A percentile compares a stretch with the other conserved stretches of the same genome.
phyloP scores from a whole-genome alignment of 371 early-diverging fungal genomes.

The Mucor circinelloides region DNA sequence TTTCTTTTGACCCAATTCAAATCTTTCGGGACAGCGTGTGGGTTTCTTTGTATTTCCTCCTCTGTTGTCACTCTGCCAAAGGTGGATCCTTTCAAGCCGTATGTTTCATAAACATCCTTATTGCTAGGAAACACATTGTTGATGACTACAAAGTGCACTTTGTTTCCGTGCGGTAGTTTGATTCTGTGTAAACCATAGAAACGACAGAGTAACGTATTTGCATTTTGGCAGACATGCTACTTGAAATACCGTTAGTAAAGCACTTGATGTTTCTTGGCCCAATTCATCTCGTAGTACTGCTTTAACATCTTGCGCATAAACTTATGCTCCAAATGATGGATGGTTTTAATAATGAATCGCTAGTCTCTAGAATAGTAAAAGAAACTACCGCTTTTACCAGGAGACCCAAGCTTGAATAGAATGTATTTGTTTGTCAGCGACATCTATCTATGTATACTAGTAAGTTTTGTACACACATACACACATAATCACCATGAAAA shows the following conservation, averaged over 20 bases:
- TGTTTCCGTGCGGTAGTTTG: conserved; percentile 87
- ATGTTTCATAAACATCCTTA: conserved; percentile 93
- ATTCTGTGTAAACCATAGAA: conserved; percentile 96
- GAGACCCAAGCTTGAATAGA: conserved; percentile 88
- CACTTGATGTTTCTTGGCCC: not conserved
- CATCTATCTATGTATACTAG: conserved; percentile 44
- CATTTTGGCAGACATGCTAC: conserved; percentile 86
- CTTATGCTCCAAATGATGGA: conserved; percentile 91
- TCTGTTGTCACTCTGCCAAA: conserved; percentile 47
- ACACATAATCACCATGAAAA: too few relatives aligned
- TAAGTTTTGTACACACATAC: not conserved
- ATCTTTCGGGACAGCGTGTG: conserved; percentile 90
- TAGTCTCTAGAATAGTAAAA: conserved; percentile 97
- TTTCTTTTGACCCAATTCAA: conserved; percentile 84
- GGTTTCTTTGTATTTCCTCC: conserved; percentile 73
- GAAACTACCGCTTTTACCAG: conserved; percentile 95
- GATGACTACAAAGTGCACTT: conserved; percentile 98
- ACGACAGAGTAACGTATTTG: conserved; percentile 90
- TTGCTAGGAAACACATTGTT: conserved; percentile 95
- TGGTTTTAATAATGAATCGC: conserved; percentile 98
- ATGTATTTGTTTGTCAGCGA: conserved; percentile 95
- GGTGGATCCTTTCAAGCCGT: conserved; percentile 82
- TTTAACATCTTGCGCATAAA: conserved; percentile 84
- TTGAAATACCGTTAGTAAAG: not conserved
- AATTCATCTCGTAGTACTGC: conserved; percentile 77